A percentile compares a stretch with the other conserved stretches of the same genome.
phyloP scores from a whole-genome alignment of 192 early-diverging fungal genomes.

The Linnemannia exigua region DNA sequence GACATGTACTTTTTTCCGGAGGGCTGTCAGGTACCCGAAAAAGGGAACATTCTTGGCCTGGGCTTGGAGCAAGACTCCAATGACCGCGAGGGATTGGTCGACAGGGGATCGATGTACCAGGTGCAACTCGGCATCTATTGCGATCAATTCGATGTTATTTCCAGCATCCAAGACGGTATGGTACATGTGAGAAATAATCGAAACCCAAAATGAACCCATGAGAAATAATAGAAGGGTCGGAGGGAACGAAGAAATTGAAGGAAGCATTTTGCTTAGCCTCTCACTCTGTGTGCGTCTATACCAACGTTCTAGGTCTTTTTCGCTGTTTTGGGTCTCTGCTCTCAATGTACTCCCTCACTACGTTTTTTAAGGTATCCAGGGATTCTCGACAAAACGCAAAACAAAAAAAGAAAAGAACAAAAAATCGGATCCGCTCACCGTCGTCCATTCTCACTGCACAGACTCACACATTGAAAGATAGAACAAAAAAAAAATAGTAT shows the following conservation, averaged over 20 bases:
- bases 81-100: slow-evolving; percentile 55
- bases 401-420: not conserved
- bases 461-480: not conserved
- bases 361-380: not conserved
- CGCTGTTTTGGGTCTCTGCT: not conserved
- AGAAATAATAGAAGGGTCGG: no score
- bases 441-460: not conserved
- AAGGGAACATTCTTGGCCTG: slow-evolving; percentile 34
- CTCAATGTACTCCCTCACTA: not conserved
- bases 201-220: not conserved
- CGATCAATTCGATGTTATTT: not conserved
- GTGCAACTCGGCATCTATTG: slow-evolving; percentile 54
- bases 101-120: slow-evolving; percentile 59
- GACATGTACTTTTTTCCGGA: not conserved
- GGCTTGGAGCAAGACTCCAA: slow-evolving; percentile 60
- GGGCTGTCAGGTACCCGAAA: slow-evolving; percentile 15
- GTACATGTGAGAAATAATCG: not conserved
- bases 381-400: not conserved
- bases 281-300: no score
- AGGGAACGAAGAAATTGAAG: no score
- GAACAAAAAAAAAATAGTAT: not conserved
- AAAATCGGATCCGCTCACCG: not conserved
- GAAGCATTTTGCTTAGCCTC: no score
- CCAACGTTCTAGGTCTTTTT: not conserved
- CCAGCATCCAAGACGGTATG: not conserved